Evolutionary conservation across 2,329 filamentous ascomycete species (phyloP), one percentile per base, ranked within the genome.

Genomic region (Botrytis porri): DNA sequence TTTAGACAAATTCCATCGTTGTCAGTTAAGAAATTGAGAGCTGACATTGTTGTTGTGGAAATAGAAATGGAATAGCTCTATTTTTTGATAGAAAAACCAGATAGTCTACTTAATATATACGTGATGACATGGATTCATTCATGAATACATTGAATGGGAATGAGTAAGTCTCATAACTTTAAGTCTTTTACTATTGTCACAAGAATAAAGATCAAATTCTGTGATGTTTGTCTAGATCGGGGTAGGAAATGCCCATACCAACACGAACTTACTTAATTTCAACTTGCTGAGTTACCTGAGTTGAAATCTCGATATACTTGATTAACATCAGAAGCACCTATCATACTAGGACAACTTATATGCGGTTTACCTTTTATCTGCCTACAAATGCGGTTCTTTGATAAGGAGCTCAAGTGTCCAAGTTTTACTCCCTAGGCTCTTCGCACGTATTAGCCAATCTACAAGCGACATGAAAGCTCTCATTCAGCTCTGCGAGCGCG

Each of bases 351-450:
- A 1, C 14, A n/a, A n/a, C 4, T 51, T 14, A 51, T 1, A 51
- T n/a, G 12, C 1, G 12, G 25, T 51, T 51, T 16, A 1, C 1
- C 25, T 7, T n/a, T n/a, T 14, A 3, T 14, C 12, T 51, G 25
- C 48, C 48, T 51, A 4, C 1, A 3, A 51, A n/a, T 14, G 22
- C 22, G 9, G 12, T 0, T 12, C 0, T 25, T 2, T 9, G 7
- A 0, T 3, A 48, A 22, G 22, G 0, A n/a, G 22, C 48, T 54
- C 25, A n/a, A 8, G 16, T n/a, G 3, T 1, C 10, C 25, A 14
- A 51, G 0, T n/a, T 2, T 48, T 48, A 48, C 48, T 51, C 0
- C 4, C 4, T 51, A 51, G 48, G 48, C 48, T n/a, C 10, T 14
- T 14, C 7, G 25, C n/a, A 1, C 7, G 48, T 51, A 51, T n/a